A percentile compares a stretch with the other conserved stretches of the same genome.
phyloP scores from a whole-genome alignment of 805 yeast species.

The Komagataella kurtzmanii region DNA sequence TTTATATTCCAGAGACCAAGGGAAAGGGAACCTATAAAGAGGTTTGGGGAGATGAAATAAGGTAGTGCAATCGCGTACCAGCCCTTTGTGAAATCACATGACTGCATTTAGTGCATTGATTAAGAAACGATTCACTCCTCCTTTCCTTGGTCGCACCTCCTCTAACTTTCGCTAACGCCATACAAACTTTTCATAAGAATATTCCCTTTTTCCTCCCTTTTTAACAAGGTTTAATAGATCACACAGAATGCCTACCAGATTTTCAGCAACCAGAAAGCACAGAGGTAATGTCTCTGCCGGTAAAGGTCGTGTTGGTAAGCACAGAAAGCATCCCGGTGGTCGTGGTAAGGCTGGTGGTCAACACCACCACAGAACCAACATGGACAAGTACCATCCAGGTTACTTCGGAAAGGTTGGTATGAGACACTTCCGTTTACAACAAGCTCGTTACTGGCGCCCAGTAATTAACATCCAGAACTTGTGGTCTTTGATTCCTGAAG shows the following conservation, averaged over 20 bases:
- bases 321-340: slow-evolving; percentile 99
- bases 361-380: slow-evolving; percentile 99
- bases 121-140: background rate
- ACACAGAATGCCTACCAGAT: slow-evolving; percentile 90
- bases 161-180: background rate
- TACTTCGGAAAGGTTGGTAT: slow-evolving; percentile 99
- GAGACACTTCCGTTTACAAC: slow-evolving; percentile 98
- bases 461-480: slow-evolving; percentile 95
- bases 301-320: slow-evolving; percentile 99
- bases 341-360: slow-evolving; percentile 99
- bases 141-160: background rate
- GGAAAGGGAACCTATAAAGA: slow-evolving; percentile 48
- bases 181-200: background rate
- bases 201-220: slow-evolving; percentile 1
- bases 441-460: slow-evolving; percentile 94
- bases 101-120: background rate
- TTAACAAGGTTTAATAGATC: background rate
- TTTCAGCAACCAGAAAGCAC: slow-evolving; percentile 98
- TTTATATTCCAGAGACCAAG: slow-evolving; percentile 62
- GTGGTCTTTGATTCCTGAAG: slow-evolving; percentile 93
- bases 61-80: background rate
- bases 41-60: slow-evolving; percentile 38
- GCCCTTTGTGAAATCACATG: slow-evolving; percentile 1
- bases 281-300: slow-evolving; percentile 99
- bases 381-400: slow-evolving; percentile 99